phyloP scores from a whole-genome alignment of 192 early-diverging fungal genomes.

The Linnemannia schmuckeri region DNA sequence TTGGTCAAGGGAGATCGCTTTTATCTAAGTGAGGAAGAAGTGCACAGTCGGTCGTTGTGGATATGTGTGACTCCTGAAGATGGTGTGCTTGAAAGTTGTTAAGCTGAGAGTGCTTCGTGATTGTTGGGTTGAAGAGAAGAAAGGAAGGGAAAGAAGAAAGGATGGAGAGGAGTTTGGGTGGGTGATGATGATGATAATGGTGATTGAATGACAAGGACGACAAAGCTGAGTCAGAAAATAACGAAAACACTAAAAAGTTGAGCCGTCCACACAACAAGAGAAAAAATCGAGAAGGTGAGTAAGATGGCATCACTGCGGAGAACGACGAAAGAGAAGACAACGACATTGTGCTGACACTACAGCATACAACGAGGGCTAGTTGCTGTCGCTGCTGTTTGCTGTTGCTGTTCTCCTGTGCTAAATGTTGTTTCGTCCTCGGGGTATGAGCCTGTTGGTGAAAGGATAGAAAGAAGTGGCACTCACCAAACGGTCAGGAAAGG shows the following conservation, averaged over 20 bases:
- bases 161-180: neutral
- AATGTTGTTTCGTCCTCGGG: too few species aligned
- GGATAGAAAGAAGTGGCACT: too few species aligned
- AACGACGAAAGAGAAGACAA: too few species aligned
- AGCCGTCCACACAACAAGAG: neutral
- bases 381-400: too few species aligned
- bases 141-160: neutral
- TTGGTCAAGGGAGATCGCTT: too few species aligned
- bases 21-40: too few species aligned
- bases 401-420: too few species aligned
- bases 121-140: neutral
- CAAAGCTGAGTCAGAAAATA: neutral
- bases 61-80: neutral
- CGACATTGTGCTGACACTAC: too few species aligned
- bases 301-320: neutral
- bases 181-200: neutral
- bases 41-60: neutral
- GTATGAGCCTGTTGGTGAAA: too few species aligned
- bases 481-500: too few species aligned
- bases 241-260: slow-evolving; percentile 3
- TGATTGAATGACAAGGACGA: neutral
- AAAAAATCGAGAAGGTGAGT: neutral
- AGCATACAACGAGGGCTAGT: too few species aligned
- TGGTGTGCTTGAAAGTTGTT: neutral
- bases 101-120: neutral